Evolutionary conservation across 2,329 filamentous ascomycete genomes (phyloP).

Genomic region (Rasamsonia emersonii): DNA sequence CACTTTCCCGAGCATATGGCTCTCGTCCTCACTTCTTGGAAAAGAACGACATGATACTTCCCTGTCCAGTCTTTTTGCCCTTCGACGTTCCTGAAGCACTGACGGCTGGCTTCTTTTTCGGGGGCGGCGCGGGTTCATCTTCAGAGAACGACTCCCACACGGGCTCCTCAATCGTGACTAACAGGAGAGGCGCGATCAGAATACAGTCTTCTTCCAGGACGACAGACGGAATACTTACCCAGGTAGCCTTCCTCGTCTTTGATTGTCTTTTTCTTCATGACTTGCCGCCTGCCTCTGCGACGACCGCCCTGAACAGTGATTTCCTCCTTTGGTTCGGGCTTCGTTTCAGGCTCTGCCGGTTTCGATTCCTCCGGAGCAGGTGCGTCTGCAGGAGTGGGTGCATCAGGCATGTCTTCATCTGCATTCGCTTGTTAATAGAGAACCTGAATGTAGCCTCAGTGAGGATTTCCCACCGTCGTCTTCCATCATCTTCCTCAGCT

Average conservation of each 20-base stretch:
- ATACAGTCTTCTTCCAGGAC: background rate
- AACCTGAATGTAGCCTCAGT: conserved; percentile 16
- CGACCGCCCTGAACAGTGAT: conserved; percentile 55
- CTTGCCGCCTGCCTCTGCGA: conserved; percentile 64
- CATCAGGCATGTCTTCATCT: conserved; percentile 53
- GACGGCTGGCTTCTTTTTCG: conserved; percentile 42
- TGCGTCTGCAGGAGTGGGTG: conserved; percentile 27
- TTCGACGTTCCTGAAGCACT: conserved; percentile 22
- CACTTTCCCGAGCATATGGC: too few relatives aligned
- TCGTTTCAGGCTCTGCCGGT: conserved; percentile 32
- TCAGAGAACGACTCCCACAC: conserved; percentile 93
- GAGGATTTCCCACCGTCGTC: conserved; percentile 40
- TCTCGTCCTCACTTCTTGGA: conserved; percentile 75
- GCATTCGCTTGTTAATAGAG: conserved; percentile 20
- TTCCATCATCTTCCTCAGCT: conserved; percentile 68
- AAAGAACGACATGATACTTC: conserved; percentile 90
- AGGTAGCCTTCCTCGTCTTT: conserved; percentile 87
- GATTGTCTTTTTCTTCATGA: conserved; percentile 80
- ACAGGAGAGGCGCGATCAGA: conserved; percentile 7
- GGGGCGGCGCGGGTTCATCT: conserved; percentile 56
- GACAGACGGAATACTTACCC: conserved; percentile 46
- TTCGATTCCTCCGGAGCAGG: conserved; percentile 26
- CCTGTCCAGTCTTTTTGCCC: conserved; percentile 54
- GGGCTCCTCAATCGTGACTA: conserved; percentile 76
- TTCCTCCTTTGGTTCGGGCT: conserved; percentile 41